Evolutionary conservation across 2,329 filamentous ascomycete species (phyloP).

Genomic region (Diplodia sapinea): DNA sequence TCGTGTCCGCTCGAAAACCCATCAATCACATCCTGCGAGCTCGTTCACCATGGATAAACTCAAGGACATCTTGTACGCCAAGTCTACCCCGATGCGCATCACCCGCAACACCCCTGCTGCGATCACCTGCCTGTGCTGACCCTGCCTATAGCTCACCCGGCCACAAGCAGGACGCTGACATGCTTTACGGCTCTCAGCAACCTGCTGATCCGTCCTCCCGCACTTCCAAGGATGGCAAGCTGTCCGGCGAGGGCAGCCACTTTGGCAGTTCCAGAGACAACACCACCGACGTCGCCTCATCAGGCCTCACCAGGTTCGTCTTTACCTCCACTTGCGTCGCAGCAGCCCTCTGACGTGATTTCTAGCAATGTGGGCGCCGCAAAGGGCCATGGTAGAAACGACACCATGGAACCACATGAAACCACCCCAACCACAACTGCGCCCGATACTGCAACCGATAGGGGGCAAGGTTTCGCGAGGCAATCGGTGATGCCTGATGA

Average conservation of each 20-base stretch:
- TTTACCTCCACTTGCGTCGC: background rate
- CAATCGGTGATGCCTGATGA: conserved; percentile 1
- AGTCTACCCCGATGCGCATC: background rate
- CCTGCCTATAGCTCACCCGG: conserved; percentile 37
- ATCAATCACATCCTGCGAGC: background rate
- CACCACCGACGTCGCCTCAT: background rate
- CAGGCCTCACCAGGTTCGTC: background rate
- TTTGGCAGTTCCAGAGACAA: conserved; percentile 13
- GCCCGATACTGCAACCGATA: background rate
- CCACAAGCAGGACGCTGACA: conserved; percentile 45
- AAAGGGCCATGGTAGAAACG: background rate
- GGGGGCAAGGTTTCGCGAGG: background rate
- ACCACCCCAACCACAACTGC: background rate
- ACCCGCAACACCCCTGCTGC: background rate
- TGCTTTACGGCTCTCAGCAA: conserved; percentile 38
- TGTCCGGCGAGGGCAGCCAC: conserved; percentile 39
- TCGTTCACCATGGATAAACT: conserved; percentile 51
- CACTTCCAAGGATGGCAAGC: conserved; percentile 7
- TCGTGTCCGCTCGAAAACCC: background rate
- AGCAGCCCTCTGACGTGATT: background rate
- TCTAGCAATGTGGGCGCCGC: background rate
- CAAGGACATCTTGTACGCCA: conserved; percentile 51
- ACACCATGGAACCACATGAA: background rate
- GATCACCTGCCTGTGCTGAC: conserved; percentile 9
- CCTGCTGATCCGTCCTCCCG: background rate